A percentile compares a stretch with the other conserved stretches of the same genome.
These are phyloP conservation scores for Backusella australiensis DNA, from an alignment of 192 early-diverging fungal species.

Conservation along the genomic window DNA sequence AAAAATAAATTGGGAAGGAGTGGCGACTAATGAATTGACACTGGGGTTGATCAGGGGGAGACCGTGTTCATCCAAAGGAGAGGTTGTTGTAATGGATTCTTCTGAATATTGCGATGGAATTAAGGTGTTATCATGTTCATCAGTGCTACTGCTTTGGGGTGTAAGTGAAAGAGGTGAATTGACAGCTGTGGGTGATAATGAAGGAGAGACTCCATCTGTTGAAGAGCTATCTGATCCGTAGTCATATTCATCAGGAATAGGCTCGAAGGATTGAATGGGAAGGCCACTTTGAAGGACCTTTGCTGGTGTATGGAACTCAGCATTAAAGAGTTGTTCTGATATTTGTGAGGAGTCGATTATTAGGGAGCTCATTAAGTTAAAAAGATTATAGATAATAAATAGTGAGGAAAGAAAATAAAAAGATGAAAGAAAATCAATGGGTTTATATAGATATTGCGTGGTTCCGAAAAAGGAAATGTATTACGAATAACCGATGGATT, in stretches of 20 bases:
- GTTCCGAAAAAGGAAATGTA: neutral
- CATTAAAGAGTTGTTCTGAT: conserved; percentile 13
- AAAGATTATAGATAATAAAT: neutral
- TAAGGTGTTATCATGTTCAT: neutral
- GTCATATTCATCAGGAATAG: neutral
- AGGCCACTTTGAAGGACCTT: conserved; percentile 24
- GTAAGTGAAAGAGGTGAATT: conserved; percentile 34
- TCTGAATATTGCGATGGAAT: neutral
- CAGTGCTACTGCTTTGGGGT: conserved; percentile 20
- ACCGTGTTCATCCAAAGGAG: neutral
- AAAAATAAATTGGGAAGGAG: conserved; percentile 42
- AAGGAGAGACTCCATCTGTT: neutral
- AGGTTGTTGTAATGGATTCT: neutral
- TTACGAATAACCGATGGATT: neutral
- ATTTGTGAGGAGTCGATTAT: conserved; percentile 7
- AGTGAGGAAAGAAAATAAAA: neutral
- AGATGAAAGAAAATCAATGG: neutral
- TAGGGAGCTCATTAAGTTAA: neutral
- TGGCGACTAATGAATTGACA: neutral
- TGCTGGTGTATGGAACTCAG: conserved; percentile 29
- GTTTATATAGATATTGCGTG: neutral
- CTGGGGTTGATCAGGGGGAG: conserved; percentile 5
- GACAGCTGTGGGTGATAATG: conserved; percentile 9
- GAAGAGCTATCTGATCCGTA: conserved; percentile 1
- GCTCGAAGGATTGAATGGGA: conserved; percentile 25